Evolutionary conservation across 2,329 filamentous ascomycete species (phyloP).

Genomic region (Colletotrichum coccodes): DNA sequence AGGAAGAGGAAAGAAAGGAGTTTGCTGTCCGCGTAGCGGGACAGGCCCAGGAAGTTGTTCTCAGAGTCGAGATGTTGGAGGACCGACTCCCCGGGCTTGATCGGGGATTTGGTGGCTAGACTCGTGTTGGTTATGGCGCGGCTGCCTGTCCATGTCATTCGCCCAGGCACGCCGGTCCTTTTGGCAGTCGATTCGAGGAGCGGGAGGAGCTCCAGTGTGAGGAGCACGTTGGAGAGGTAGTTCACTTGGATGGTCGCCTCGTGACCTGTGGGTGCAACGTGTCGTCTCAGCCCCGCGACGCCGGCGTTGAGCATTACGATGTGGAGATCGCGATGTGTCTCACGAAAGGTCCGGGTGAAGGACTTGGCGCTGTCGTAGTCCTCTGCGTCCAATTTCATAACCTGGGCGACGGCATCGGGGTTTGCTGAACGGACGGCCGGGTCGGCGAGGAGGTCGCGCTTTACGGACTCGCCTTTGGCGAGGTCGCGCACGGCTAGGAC

Average conservation of each 20-base stretch:
- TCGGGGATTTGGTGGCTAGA: background rate
- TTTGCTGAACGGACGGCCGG: constrained; percentile 6
- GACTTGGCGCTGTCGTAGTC: constrained; percentile 16
- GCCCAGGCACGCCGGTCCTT: background rate
- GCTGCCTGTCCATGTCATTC: constrained; percentile 6
- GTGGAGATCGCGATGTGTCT: background rate
- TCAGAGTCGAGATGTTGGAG: constrained; percentile 1
- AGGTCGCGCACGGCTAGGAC: constrained; percentile 53
- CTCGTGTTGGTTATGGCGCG: background rate
- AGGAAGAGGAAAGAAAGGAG: constrained; percentile 2
- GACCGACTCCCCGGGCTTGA: constrained; percentile 23
- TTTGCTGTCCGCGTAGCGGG: constrained; percentile 24
- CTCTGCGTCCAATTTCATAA: constrained; percentile 25
- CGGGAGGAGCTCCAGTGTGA: constrained; percentile 34
- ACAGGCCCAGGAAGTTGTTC: constrained; percentile 1
- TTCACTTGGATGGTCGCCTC: constrained; percentile 39
- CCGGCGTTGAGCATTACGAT: constrained; percentile 34
- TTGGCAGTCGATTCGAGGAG: constrained; percentile 26
- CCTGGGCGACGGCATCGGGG: constrained; percentile 5
- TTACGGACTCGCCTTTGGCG: constrained; percentile 39
- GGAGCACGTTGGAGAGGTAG: constrained; percentile 39
- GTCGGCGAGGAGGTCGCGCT: constrained; percentile 3
- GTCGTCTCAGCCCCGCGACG: background rate
- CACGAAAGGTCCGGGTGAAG: constrained; percentile 3
- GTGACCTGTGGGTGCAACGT: constrained; percentile 30